These are phyloP conservation scores for Solanum paucissectum DNA, from an alignment of 257 asterid genomes.

Conservation along the genomic window DNA sequence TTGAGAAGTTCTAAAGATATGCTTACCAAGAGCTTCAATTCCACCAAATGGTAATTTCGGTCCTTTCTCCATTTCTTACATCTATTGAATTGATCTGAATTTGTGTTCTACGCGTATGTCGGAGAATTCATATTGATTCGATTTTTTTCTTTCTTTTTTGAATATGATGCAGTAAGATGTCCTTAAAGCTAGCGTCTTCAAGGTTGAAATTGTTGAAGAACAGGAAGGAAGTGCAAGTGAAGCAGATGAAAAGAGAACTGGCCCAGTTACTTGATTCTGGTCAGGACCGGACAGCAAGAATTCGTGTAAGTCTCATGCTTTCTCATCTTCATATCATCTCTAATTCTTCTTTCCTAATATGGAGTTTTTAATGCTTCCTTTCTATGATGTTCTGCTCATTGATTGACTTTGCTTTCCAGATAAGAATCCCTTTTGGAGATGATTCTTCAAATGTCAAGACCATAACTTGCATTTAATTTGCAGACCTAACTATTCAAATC, in stretches of 20 bases:
- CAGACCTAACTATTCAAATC: background rate
- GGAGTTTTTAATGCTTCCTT: background rate
- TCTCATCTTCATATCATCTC: background rate
- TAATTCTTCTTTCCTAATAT: background rate
- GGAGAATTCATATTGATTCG: background rate
- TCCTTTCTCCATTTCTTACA: background rate
- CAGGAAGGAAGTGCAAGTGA: constrained; percentile 70
- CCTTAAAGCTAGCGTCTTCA: constrained; percentile 60
- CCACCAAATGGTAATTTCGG: constrained; percentile 62
- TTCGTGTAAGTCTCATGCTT: constrained; percentile 41
- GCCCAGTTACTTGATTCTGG: constrained; percentile 76
- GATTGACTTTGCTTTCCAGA: background rate
- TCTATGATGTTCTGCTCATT: background rate
- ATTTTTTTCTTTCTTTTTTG: background rate
- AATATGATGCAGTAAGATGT: constrained; percentile 57
- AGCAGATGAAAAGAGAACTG: constrained; percentile 71
- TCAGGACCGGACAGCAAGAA: constrained; percentile 67
- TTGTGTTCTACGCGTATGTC: background rate
- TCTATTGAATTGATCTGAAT: background rate
- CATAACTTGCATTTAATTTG: background rate
- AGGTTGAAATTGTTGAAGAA: constrained; percentile 75
- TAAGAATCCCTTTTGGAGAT: background rate
- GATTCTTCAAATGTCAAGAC: background rate
- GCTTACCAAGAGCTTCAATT: constrained; percentile 74
- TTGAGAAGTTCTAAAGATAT: constrained; percentile 59